phyloP scores from a whole-genome alignment of 345 rosid genomes.

The Eucalyptus microcorys region DNA sequence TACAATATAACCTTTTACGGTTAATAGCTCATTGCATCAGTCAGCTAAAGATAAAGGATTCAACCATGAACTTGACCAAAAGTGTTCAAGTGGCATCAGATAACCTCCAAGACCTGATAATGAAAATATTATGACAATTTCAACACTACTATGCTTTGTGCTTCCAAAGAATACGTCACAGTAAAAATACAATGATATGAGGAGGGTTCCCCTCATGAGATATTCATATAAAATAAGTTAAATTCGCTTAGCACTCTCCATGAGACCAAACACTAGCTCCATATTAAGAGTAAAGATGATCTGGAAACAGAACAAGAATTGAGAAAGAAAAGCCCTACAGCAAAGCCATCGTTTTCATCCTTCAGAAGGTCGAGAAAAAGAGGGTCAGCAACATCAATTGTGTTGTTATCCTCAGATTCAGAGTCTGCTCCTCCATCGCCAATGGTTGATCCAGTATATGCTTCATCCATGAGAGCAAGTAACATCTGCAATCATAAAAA shows the following conservation, averaged over 20 bases:
- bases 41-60: background rate
- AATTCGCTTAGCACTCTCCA: background rate
- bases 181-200: background rate
- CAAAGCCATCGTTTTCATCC: conserved; percentile 97
- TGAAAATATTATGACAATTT: background rate
- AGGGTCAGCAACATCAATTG: conserved; percentile 79
- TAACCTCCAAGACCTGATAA: background rate
- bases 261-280: background rate
- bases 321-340: conserved; percentile 31
- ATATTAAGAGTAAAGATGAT: background rate
- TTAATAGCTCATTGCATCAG: background rate
- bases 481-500: conserved; percentile 60
- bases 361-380: conserved; percentile 90
- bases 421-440: conserved; percentile 87
- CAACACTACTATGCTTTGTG: background rate
- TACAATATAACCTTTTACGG: conserved; percentile 5
- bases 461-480: conserved; percentile 98
- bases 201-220: background rate
- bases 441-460: conserved; percentile 94
- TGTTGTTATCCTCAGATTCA: conserved; percentile 80
- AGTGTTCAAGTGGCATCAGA: background rate
- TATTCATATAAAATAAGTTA: background rate
- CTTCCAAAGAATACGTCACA: background rate
- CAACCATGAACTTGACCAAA: background rate
- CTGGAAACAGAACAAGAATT: background rate